These are phyloP conservation scores for Tetracentron sinense DNA, from an alignment of 164 flowering plant genomes.

Conservation along the genomic window DNA sequence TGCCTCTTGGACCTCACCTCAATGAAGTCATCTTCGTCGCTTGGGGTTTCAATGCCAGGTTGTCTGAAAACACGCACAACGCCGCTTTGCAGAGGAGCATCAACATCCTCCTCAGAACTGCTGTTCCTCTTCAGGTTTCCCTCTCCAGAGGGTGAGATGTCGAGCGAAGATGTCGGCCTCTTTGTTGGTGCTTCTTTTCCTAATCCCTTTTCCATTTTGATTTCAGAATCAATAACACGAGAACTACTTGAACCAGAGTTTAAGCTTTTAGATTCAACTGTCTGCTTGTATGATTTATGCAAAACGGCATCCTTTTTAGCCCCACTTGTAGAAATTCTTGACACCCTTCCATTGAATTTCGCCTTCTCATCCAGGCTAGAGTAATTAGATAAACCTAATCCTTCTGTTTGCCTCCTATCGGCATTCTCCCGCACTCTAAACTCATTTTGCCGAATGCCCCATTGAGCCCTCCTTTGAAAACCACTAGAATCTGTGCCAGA, in stretches of 20 bases:
- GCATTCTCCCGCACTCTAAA: slow-evolving; percentile 15
- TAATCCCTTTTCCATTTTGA: slow-evolving; percentile 33
- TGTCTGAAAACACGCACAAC: slow-evolving; percentile 85
- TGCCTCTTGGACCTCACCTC: slow-evolving; percentile 97
- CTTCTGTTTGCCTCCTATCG: slow-evolving; percentile 47
- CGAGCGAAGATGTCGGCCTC: slow-evolving; percentile 21
- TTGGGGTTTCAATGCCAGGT: slow-evolving; percentile 91
- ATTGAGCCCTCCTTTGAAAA: neutral
- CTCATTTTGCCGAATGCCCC: neutral
- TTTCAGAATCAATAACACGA: slow-evolving; percentile 35
- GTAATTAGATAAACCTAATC: slow-evolving; percentile 23
- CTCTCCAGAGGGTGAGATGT: slow-evolving; percentile 35
- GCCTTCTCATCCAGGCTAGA: slow-evolving; percentile 38
- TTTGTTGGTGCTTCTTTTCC: slow-evolving; percentile 35
- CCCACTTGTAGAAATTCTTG: slow-evolving; percentile 30
- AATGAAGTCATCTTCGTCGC: slow-evolving; percentile 99
- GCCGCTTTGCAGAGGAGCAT: slow-evolving; percentile 89
- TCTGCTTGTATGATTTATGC: slow-evolving; percentile 35
- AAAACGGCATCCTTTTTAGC: slow-evolving; percentile 31
- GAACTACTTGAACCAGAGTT: slow-evolving; percentile 26
- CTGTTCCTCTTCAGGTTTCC: slow-evolving; percentile 43
- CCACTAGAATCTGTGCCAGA: neutral
- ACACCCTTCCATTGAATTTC: slow-evolving; percentile 32
- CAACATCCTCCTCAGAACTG: slow-evolving; percentile 58
- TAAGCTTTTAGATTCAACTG: slow-evolving; percentile 33